Evolutionary conservation across 2,329 filamentous ascomycete species (phyloP), one percentile per base, ranked within the genome.

Genomic region (Trichophyton rubrum): DNA sequence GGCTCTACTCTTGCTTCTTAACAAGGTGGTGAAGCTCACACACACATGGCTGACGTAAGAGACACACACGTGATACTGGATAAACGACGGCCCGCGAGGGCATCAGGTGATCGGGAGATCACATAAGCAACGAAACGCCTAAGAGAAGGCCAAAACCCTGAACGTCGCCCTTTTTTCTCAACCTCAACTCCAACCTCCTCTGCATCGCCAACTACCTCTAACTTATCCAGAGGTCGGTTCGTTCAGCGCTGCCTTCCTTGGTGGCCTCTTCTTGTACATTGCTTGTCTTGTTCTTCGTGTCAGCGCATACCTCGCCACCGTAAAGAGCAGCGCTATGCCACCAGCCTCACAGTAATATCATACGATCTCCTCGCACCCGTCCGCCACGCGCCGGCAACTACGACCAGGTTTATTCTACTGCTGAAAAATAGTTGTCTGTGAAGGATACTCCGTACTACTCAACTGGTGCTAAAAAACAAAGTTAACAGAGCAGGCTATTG

Each of bases 311-410:
- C 33, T 33, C 55, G 27, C 22, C n/a, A 53, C 27, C 38, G 55
- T 57, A 57, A 57, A 57, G 55, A 57, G 13, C 11, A 13, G 7
- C 55, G 38, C n/a, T 27, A 56, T 56, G 51, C 22, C 51, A 38
- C 55, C 20, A 40, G 15, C 30, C 55, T 57, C 55, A 38, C 20
- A 57, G 55, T 57, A 57, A 57, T 57, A 57, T 20, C 15, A 30
- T 24, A 24, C 30, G 13, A 24, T 15, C 51, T 17, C 30, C 38
- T 20, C 5, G 11, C 20, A n/a, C n/a, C 40, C 40, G 15, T 43
- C 40, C 40, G 40, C 40, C 40, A 30, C 30, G 55, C 55, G 55
- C 11, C 22, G 24, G 49, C 49, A 15, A 15, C 27, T 4, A 53
- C 27, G 22, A 47, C 9, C 43, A 22, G 4, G n/a, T n/a, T 51